These are phyloP conservation scores for Boletus sensibilis DNA, from an alignment of 768 basidiomycete genomes.

Conservation along the genomic window DNA sequence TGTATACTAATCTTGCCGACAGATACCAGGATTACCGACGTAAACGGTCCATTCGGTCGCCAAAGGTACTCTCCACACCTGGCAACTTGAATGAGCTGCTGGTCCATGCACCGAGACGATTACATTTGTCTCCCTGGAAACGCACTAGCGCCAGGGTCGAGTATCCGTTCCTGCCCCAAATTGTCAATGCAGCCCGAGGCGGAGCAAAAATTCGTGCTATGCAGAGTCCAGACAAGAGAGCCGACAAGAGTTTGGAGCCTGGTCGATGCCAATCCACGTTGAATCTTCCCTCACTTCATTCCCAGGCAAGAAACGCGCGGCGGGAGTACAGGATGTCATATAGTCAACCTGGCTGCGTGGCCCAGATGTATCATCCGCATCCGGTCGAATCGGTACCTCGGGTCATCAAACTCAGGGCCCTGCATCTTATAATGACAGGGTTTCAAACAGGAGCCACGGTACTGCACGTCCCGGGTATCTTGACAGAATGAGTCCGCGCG, in stretches of 20 bases:
- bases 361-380: background rate
- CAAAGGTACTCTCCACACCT: background rate
- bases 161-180: background rate
- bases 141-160: background rate
- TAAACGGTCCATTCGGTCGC: background rate
- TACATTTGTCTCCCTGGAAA: background rate
- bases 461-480: background rate
- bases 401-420: background rate
- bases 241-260: background rate
- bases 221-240: background rate
- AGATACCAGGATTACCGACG: background rate
- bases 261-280: background rate
- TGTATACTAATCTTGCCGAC: background rate
- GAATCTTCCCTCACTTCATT: background rate
- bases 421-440: background rate
- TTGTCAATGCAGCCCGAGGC: background rate
- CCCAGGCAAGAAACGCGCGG: background rate
- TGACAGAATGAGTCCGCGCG: background rate
- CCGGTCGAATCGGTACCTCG: background rate
- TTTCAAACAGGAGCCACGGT: background rate
- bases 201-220: background rate
- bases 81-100: background rate
- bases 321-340: background rate
- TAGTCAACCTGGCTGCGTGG: background rate
- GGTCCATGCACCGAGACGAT: background rate